These are phyloP conservation scores for Beauveria australis DNA, from an alignment of 2,329 filamentous ascomycete species.

Conservation along the genomic window DNA sequence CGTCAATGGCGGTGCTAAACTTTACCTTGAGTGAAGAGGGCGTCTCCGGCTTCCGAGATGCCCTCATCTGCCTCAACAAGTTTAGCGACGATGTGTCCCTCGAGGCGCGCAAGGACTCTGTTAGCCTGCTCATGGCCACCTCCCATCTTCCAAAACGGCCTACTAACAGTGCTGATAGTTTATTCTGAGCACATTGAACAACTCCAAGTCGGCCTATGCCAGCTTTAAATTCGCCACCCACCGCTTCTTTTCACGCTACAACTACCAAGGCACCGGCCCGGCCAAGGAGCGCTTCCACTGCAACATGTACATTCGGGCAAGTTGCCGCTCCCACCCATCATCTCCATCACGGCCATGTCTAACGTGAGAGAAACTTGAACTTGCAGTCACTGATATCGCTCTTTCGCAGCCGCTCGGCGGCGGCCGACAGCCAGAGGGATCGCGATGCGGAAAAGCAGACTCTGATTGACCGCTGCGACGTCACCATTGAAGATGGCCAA, in stretches of 20 bases:
- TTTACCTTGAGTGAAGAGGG: constrained; percentile 70
- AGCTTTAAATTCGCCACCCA: constrained; percentile 59
- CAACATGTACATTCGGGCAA: constrained; percentile 62
- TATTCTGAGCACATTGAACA: constrained; percentile 65
- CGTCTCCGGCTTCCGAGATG: constrained; percentile 61
- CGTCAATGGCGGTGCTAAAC: constrained; percentile 52
- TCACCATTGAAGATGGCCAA: constrained; percentile 62
- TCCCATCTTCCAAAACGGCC: background rate
- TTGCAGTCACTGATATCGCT: constrained; percentile 59
- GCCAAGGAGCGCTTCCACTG: constrained; percentile 60
- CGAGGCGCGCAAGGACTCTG: constrained; percentile 61
- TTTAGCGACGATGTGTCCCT: constrained; percentile 74
- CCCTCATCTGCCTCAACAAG: constrained; percentile 65
- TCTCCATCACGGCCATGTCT: background rate
- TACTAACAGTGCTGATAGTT: constrained; percentile 39
- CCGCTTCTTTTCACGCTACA: constrained; percentile 66
- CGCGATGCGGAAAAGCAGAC: constrained; percentile 54
- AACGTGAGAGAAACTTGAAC: background rate
- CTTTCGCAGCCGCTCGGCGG: constrained; percentile 57
- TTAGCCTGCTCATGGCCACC: constrained; percentile 23
- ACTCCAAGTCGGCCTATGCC: constrained; percentile 73
- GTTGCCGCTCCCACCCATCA: constrained; percentile 14
- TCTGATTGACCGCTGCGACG: constrained; percentile 65
- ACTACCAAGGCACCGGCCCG: constrained; percentile 48
- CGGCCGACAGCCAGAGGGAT: constrained; percentile 44